phyloP scores from a whole-genome alignment of 2,329 filamentous ascomycete genomes.

The Atkinsonella hypoxylon region DNA sequence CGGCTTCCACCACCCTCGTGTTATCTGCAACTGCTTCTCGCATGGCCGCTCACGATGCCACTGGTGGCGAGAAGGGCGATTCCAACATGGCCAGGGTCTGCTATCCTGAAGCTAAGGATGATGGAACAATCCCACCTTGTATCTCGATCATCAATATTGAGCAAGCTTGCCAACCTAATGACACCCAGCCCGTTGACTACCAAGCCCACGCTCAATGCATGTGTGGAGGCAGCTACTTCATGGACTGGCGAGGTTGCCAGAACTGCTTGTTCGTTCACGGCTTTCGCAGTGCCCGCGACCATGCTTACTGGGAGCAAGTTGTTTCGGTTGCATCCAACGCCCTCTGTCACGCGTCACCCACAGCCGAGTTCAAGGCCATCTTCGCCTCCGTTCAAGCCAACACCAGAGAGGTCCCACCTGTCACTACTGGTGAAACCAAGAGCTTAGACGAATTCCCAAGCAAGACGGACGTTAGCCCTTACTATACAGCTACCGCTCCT shows the following conservation, averaged over 20 bases:
- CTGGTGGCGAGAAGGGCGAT: background rate
- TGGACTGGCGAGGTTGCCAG: slow-evolving; percentile 29
- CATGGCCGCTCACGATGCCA: background rate
- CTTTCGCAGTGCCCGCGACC: slow-evolving; percentile 22
- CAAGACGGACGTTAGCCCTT: slow-evolving; percentile 28
- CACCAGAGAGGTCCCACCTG: slow-evolving; percentile 9
- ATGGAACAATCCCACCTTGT: slow-evolving; percentile 15
- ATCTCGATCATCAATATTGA: slow-evolving; percentile 19
- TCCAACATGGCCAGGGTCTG: slow-evolving; percentile 6
- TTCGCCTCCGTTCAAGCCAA: slow-evolving; percentile 20
- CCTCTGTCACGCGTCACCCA: slow-evolving; percentile 27
- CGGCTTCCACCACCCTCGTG: slow-evolving; percentile 8
- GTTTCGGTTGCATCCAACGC: slow-evolving; percentile 21
- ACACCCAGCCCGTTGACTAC: slow-evolving; percentile 13
- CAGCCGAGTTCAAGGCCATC: slow-evolving; percentile 21
- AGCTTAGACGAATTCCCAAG: slow-evolving; percentile 21
- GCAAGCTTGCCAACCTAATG: slow-evolving; percentile 18
- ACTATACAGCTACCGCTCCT: slow-evolving; percentile 26
- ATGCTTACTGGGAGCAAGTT: slow-evolving; percentile 21
- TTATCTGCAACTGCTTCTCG: slow-evolving; percentile 6
- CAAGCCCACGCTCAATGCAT: slow-evolving; percentile 25
- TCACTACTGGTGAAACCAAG: slow-evolving; percentile 20
- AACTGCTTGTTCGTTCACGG: slow-evolving; percentile 29
- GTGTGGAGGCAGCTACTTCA: slow-evolving; percentile 31
- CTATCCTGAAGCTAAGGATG: slow-evolving; percentile 3